Conservation (phyloP, 1,139 yeast genomes). For the Protomyces lactucae-debilis region DNA sequence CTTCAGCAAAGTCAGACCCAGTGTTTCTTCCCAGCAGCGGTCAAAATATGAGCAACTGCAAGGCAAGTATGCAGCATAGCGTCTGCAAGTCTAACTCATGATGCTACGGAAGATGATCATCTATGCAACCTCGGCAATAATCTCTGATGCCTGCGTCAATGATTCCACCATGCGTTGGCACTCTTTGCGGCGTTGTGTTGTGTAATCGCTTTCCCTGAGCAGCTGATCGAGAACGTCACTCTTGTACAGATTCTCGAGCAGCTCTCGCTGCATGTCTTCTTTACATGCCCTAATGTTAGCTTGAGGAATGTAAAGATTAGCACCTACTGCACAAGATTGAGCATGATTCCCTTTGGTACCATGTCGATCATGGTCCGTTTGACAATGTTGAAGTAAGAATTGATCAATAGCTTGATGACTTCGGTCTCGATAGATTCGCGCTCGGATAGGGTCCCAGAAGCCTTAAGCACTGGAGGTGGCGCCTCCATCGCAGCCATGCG, state of each 20-base stretch:
- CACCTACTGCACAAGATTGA: slow-evolving; percentile 58
- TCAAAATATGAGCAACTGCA: slow-evolving; percentile 55
- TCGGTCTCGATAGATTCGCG: slow-evolving; percentile 96
- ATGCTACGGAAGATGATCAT: neutral
- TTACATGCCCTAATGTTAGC: slow-evolving; percentile 47
- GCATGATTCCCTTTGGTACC: slow-evolving; percentile 92
- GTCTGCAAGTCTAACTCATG: neutral
- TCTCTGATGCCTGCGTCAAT: slow-evolving; percentile 79
- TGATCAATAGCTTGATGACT: slow-evolving; percentile 84
- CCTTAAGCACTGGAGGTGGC: slow-evolving; percentile 92
- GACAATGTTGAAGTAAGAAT: slow-evolving; percentile 85
- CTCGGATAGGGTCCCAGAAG: slow-evolving; percentile 91
- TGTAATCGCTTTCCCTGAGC: slow-evolving; percentile 86
- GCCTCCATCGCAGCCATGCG: slow-evolving; percentile 87
- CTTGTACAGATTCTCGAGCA: slow-evolving; percentile 79
- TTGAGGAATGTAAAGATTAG: slow-evolving; percentile 20
- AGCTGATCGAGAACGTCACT: slow-evolving; percentile 68
- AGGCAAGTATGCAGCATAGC: neutral
- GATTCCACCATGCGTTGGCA: slow-evolving; percentile 93
- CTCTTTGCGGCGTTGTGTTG: slow-evolving; percentile 91
- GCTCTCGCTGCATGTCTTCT: slow-evolving; percentile 82
- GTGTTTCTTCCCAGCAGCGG: slow-evolving; percentile 85
- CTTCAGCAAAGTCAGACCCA: slow-evolving; percentile 70
- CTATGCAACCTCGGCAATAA: slow-evolving; percentile 47
- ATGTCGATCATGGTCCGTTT: slow-evolving; percentile 89